Conservation (phyloP, 2,329 filamentous ascomycete genomes). For the Emmonsia crescens region DNA sequence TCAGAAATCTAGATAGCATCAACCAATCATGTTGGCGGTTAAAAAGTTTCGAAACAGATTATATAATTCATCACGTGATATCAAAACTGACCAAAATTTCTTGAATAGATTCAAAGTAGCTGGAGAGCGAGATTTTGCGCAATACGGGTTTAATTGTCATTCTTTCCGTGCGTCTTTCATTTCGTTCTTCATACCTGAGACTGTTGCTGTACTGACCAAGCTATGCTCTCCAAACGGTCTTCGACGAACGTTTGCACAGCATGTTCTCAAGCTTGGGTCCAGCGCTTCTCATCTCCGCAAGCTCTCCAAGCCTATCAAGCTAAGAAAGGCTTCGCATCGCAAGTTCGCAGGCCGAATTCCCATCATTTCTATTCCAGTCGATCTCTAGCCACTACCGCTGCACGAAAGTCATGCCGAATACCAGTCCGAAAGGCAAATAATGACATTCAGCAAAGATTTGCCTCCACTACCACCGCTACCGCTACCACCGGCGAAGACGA, state of each 20-base stretch:
- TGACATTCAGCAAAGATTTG: conserved; percentile 4
- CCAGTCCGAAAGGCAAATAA: not conserved
- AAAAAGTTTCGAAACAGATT: not conserved
- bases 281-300: conserved; percentile 15
- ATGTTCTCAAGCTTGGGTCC: conserved; percentile 20
- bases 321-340: conserved; percentile 15
- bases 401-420: not conserved
- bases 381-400: not conserved
- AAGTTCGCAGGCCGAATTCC: conserved; percentile 7
- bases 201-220: not conserved
- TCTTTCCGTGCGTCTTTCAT: not conserved
- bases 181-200: not conserved
- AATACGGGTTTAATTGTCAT: not conserved
- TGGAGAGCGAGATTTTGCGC: not conserved
- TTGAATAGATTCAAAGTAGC: not conserved
- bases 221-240: conserved; percentile 27
- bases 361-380: not conserved
- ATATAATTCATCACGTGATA: not conserved
- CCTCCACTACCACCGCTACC: conserved; percentile 3
- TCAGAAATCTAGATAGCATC: not conserved
- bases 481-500: not conserved
- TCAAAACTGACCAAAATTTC: not conserved
- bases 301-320: conserved; percentile 14
- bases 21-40: not conserved
- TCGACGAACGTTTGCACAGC: conserved; percentile 21